Percentiles rank a stretch among this genome's conserved stretches.
Conservation (phyloP, 148 eudicot genomes). For the Agrostemma githago region DNA sequence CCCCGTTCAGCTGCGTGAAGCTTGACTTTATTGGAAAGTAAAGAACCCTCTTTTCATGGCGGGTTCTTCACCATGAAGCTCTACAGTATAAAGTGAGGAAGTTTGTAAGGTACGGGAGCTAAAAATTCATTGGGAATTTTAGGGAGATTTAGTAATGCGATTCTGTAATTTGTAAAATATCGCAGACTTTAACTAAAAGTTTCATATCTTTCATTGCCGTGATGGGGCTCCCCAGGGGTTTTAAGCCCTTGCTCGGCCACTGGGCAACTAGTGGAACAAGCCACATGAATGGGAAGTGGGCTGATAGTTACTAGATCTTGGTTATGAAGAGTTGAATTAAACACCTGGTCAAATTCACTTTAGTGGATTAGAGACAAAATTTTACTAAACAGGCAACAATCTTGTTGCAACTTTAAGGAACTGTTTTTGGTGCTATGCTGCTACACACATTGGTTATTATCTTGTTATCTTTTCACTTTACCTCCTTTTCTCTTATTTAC, state of each 20-base stretch:
- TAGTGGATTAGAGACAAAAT: background rate
- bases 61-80: background rate
- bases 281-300: background rate
- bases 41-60: background rate
- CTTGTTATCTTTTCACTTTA: background rate
- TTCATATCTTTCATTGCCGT: no score
- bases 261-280: background rate
- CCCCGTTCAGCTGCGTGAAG: background rate
- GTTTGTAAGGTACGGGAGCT: background rate
- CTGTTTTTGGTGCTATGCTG: conserved; percentile 8
- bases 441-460: background rate
- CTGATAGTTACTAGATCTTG: background rate
- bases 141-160: no score
- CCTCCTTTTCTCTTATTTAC: background rate
- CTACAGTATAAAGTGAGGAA: background rate
- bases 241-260: background rate
- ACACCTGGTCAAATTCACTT: background rate
- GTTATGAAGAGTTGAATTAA: no score
- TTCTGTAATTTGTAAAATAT: no score
- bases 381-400: background rate
- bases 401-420: background rate
- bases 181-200: no score
- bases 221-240: no score
- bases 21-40: background rate
- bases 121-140: no score